Evolutionary conservation across 2,329 filamentous ascomycete genomes (phyloP).

Genomic region (Fusarium robinianum): DNA sequence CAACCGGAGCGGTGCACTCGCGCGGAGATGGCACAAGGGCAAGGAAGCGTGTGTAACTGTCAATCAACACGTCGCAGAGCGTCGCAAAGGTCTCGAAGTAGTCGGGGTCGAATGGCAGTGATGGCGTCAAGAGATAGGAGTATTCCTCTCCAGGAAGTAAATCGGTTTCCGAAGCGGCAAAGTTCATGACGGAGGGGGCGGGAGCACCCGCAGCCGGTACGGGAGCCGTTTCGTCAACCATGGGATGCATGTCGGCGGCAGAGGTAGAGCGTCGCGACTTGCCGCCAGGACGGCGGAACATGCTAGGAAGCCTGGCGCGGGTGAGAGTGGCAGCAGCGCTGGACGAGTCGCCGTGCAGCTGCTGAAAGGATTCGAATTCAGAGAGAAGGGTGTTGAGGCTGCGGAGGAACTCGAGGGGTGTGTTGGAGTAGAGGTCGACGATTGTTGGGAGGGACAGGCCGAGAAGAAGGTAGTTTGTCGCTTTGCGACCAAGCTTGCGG

Average conservation of each 20-base stretch:
- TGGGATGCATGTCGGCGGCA: slow-evolving; percentile 47
- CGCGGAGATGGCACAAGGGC: slow-evolving; percentile 74
- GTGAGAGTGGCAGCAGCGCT: slow-evolving; percentile 70
- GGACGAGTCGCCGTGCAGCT: slow-evolving; percentile 79
- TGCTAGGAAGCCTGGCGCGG: slow-evolving; percentile 78
- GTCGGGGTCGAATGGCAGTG: slow-evolving; percentile 92
- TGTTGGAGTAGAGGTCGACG: slow-evolving; percentile 82
- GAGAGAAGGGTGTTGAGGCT: slow-evolving; percentile 81
- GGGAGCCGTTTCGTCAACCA: slow-evolving; percentile 40
- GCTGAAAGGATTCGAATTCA: slow-evolving; percentile 94
- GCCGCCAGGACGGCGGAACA: slow-evolving; percentile 72
- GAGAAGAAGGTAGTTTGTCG: slow-evolving; percentile 90
- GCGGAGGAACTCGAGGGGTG: slow-evolving; percentile 82
- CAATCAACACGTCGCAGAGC: slow-evolving; percentile 91
- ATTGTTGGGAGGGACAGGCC: slow-evolving; percentile 89
- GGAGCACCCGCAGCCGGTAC: slow-evolving; percentile 33
- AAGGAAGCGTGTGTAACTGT: slow-evolving; percentile 82
- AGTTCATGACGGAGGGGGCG: slow-evolving; percentile 56
- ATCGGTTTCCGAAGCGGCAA: slow-evolving; percentile 65
- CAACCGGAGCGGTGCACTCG: slow-evolving; percentile 70
- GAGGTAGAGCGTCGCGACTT: slow-evolving; percentile 62
- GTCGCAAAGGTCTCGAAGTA: slow-evolving; percentile 97
- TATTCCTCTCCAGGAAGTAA: slow-evolving; percentile 85
- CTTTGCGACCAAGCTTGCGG: slow-evolving; percentile 83
- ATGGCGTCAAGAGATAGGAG: slow-evolving; percentile 84